Evolutionary conservation across 1,284 basidiomycete genomes (phyloP).

Genomic region (Takashimella tepidaria): DNA sequence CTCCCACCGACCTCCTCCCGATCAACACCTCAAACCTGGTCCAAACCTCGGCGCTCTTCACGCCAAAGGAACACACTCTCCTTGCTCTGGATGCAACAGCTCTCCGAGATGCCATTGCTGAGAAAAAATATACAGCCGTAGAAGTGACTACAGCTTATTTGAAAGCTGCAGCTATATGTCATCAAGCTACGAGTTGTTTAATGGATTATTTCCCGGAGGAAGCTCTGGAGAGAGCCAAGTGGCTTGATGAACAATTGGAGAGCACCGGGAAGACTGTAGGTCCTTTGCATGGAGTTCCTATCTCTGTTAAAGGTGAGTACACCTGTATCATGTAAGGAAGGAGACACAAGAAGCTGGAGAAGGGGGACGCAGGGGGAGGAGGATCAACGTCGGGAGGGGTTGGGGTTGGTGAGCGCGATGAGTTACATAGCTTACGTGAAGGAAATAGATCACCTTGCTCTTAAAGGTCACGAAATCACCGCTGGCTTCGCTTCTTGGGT

Average conservation of each 20-base stretch:
- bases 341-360: background rate
- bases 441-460: constrained; percentile 44
- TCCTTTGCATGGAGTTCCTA: constrained; percentile 60
- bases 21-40: constrained; percentile 8
- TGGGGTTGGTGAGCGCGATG: no score
- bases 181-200: constrained; percentile 57
- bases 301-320: constrained; percentile 55
- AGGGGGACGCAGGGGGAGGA: no score
- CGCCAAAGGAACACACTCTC: constrained; percentile 20
- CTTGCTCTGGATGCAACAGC: constrained; percentile 30
- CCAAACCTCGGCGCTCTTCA: constrained; percentile 8
- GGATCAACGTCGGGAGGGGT: no score
- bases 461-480: constrained; percentile 37
- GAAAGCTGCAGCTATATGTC: constrained; percentile 22
- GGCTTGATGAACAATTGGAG: constrained; percentile 57
- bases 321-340: background rate
- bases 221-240: constrained; percentile 56
- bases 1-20: background rate
- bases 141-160: constrained; percentile 30
- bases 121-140: constrained; percentile 21
- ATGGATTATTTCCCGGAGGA: constrained; percentile 64
- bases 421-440: no score
- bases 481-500: constrained; percentile 14
- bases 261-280: constrained; percentile 54
- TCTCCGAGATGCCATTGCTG: constrained; percentile 34